Base-by-base conservation (phyloP, 371 early-diverging fungal genomes). In the Coemansia sp. region DNA sequence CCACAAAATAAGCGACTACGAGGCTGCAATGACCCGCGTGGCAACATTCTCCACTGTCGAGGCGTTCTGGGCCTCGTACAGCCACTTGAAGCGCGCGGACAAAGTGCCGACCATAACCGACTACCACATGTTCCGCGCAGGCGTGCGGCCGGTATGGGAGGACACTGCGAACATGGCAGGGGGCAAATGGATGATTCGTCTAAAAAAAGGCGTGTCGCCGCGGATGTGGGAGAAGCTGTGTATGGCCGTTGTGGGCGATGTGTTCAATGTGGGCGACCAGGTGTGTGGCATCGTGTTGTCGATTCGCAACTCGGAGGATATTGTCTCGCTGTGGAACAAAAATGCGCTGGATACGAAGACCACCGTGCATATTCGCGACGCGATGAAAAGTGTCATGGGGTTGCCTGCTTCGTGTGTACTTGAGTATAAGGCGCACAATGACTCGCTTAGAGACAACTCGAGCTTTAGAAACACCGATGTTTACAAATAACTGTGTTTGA, bases 101-200 rank as follows among this genome's bases (percentile, higher is more conserved):
- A 92, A 93, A 58, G 84, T 99, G 67, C 92, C 93, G 9, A 89
- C 88, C 67, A 93, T 96, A 67, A 91, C 92, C 70, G 99, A 99
- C 79, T 92, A 93, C 75, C 95, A 94, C 78, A 80, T 99, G 71
- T 99, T 99, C 84, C 95, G 94, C 78, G 84, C 90, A 30, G 97
- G 96, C n/a, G 90, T 96, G 56, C 80, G 95, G 59, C 99, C 99
- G 59, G 93, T 96, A 33, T 99, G 99, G 99, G 99, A 99, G 86
- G 96, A 95, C 68, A 83, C 88, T 25, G 89, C 86, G 54, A 99
- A 97, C 81, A 87, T 92, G 57, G 86, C 87, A 61, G 99, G 99
- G 50, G 99, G 99, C 61, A 98, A 98, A 78, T 97, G 97, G 97
- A 96, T 97, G 69, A 91, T 97, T 8, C 85, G 98, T 71, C 78